Conservation (phyloP, 306 rosid genomes). For the Pueraria montana region DNA sequence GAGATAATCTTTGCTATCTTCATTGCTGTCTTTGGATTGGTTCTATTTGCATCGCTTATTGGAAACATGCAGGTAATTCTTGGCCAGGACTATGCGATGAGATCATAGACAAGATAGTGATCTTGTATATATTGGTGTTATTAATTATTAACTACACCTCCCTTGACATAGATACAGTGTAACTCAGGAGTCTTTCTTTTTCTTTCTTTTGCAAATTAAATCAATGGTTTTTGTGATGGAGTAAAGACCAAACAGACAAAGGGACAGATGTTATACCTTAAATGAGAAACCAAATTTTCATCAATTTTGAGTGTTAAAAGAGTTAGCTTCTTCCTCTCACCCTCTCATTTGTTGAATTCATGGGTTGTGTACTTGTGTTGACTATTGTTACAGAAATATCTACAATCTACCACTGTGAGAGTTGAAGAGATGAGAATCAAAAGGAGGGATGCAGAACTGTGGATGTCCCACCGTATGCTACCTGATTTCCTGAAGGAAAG, state of each 20-base stretch:
- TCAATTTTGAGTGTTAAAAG: not conserved
- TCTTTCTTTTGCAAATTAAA: not conserved
- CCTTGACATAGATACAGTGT: not conserved
- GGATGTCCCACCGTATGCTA: no score
- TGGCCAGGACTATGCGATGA: slow-evolving; percentile 16
- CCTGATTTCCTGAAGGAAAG: no score
- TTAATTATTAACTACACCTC: not conserved
- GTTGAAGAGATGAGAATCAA: slow-evolving; percentile 88
- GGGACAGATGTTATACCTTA: not conserved
- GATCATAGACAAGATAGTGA: slow-evolving; percentile 27
- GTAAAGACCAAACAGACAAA: not conserved
- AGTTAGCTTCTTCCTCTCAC: not conserved
- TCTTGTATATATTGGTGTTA: slow-evolving; percentile 8
- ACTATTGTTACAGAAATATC: slow-evolving; percentile 69
- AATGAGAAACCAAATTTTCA: not conserved
- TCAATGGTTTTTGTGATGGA: not conserved
- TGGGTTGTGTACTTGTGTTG: slow-evolving; percentile 8
- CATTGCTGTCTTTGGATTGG: slow-evolving; percentile 79
- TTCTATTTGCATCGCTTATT: slow-evolving; percentile 80
- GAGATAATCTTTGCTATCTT: slow-evolving; percentile 78
- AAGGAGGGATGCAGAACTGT: no score
- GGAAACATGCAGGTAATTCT: slow-evolving; percentile 92
- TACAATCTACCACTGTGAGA: slow-evolving; percentile 86
- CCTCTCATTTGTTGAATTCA: slow-evolving; percentile 23
- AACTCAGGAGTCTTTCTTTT: no score